Percentiles rank a stretch among this genome's conserved stretches.
phyloP scores from a whole-genome alignment of 140 eudicot species.

The Oenanthe javanica region DNA sequence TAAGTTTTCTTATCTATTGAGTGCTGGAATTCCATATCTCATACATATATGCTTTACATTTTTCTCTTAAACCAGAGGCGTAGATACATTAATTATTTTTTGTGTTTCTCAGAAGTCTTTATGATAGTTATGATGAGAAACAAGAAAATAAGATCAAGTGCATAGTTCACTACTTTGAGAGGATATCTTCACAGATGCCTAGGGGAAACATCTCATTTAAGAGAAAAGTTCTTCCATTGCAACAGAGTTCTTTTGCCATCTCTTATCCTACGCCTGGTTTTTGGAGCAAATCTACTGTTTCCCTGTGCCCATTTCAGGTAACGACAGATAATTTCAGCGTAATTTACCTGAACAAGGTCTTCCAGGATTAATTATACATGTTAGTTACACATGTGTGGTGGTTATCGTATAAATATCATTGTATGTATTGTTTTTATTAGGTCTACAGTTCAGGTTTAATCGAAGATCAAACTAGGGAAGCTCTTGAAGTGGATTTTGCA shows the following conservation, averaged over 20 bases:
- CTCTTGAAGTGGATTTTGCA: slow-evolving; percentile 92
- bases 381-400: background rate
- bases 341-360: background rate
- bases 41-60: background rate
- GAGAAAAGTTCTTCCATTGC: slow-evolving; percentile 69
- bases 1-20: background rate
- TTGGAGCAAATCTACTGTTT: slow-evolving; percentile 61
- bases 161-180: slow-evolving; percentile 73
- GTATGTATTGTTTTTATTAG: slow-evolving; percentile 24
- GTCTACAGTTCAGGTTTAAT: slow-evolving; percentile 66
- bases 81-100: background rate
- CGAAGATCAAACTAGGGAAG: slow-evolving; percentile 66
- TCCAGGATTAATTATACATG: background rate
- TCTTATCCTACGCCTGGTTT: slow-evolving; percentile 43
- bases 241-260: slow-evolving; percentile 25
- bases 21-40: background rate
- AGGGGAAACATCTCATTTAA: slow-evolving; percentile 69
- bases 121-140: slow-evolving; percentile 40
- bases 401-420: background rate
- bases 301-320: slow-evolving; percentile 73
- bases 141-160: slow-evolving; percentile 81
- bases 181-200: slow-evolving; percentile 59
- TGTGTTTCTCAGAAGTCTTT: slow-evolving; percentile 54
- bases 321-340: background rate
- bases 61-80: background rate